Base-by-base conservation (phyloP, 2,329 filamentous ascomycete species). In the Chaetomiaceae sp. region DNA sequence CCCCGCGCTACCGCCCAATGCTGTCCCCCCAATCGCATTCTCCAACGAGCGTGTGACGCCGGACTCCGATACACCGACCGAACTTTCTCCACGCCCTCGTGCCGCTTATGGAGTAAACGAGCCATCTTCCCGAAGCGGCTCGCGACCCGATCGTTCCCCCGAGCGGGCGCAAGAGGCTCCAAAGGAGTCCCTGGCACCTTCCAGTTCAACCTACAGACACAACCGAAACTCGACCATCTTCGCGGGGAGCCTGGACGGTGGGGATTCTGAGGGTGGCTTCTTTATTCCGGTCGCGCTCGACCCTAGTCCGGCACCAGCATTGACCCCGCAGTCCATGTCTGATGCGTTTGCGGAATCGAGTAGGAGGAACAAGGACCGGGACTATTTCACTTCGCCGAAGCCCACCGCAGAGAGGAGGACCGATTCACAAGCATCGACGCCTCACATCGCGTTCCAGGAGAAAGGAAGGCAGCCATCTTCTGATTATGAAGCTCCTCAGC, bases 381-480 rank as follows among this genome's bases (percentile, higher is more conserved):
- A 87, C 58, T 86, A 86, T 60, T 86, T 85, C 63, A 73, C 68
- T 46, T 62, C 71, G 5, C 57, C 71, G 30, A 78, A 75, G 65
- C 65, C 69, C 2, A 60, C 70, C 14, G 59, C 69, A 3, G 75
- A 80, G 47, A 77, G 71, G 60, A 75, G 74, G 43, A 65, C 64
- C 14, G 78, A 79, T 38, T 78, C 77, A 1, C 73, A 75, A 51
- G 67, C 73, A 54, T 80, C 84, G 2, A 90, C 89, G 14, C 89
- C 90, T n/a, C 90, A 96, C 64, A 95, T 95, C 62, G 87, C 90
- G 20, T 95, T 90, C 66, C 90, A 95, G 67, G 89, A 95, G 64
- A 94, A 91, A 69, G 82, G 82, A 2, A 81, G 87, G 40, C 78
- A 82, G 55, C 71, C 77, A 4, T 84, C 84, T 1, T 81, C 83